Base-by-base conservation (phyloP, 2,329 filamentous ascomycete species). In the Pezizomycotina sp. region DNA sequence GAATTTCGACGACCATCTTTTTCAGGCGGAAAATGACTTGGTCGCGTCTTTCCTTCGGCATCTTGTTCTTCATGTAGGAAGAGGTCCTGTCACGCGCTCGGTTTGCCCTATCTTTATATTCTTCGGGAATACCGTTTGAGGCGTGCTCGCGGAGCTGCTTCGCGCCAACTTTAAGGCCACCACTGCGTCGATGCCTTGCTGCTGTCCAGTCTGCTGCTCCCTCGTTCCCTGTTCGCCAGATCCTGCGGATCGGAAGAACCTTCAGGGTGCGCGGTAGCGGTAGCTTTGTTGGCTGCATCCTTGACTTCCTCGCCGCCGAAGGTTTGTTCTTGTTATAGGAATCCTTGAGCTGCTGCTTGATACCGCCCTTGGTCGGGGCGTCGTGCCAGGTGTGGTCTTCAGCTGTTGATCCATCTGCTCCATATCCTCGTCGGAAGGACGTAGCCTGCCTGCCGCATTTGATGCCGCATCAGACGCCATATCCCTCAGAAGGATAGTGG, bases 1-100 rank as follows among this genome's bases (percentile, higher is more conserved):
- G 89, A 51, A 92, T 83, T 60, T 98, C 89, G 28, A 93, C 74
- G 24, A 98, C 63, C 78, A 95, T 92, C 71, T 95, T 95, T 73
- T 86, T 98, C 48, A 98, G 61, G 23, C 89, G 79, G 69, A 74
- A 92, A 51, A 93, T 75, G 37, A 75, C 76, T 64, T 92, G 83
- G 5, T 95, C 83, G 43, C 84, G 82, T 42, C 89, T 82, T 58
- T 95, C 84, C 59, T 86, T 63, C 1, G 89, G 84, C 60, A 98
- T 68, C 66, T 95, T 98, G 52, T 74, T 69, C 50, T 71, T 67
- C 36, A 93, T 62, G 56, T 95, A 95, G 49, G 79, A 71, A 68
- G 73, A 16, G 76, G 65, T 38, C 65, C 56, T 24, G 55, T 58
- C 18, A 58, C 58, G 23, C 63, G 61, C 36, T 64, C 60, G 4